Evolutionary conservation across 2,329 filamentous ascomycete species (phyloP).

Genomic region (Cladosporium sp.): DNA sequence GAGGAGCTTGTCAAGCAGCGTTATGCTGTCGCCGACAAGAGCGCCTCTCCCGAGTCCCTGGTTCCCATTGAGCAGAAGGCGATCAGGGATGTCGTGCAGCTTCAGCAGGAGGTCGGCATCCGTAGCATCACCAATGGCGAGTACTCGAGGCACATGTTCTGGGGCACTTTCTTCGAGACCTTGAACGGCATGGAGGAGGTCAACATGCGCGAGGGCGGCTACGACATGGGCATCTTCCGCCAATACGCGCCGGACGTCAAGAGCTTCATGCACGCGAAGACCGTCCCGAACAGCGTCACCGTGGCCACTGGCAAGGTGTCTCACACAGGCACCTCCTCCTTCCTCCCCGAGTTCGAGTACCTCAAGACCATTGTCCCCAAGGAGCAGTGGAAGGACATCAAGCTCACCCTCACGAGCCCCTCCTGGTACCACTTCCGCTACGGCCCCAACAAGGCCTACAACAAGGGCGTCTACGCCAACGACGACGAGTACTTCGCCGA

Average conservation of each 20-base stretch:
- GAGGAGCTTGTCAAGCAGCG: constrained; percentile 55
- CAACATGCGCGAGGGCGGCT: constrained; percentile 28
- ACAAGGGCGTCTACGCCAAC: constrained; percentile 39
- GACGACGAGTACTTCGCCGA: constrained; percentile 45
- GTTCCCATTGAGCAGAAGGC: constrained; percentile 27
- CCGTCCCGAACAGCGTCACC: constrained; percentile 51
- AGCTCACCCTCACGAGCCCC: constrained; percentile 24
- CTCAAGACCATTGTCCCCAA: constrained; percentile 54
- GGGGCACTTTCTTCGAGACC: constrained; percentile 31
- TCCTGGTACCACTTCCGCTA: constrained; percentile 32
- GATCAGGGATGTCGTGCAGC: constrained; percentile 27
- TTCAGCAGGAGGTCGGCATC: constrained; percentile 29
- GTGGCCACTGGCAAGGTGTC: constrained; percentile 54
- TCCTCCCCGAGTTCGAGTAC: constrained; percentile 54
- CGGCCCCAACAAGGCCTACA: constrained; percentile 45
- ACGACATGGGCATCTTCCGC: constrained; percentile 48
- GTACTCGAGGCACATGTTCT: constrained; percentile 28
- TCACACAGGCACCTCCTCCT: constrained; percentile 49
- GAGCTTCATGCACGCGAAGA: constrained; percentile 53
- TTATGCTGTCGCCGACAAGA: constrained; percentile 38
- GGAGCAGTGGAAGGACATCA: constrained; percentile 55
- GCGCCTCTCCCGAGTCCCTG: constrained; percentile 21
- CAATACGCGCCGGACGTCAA: constrained; percentile 56
- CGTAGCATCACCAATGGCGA: constrained; percentile 30
- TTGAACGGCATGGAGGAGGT: constrained; percentile 44